Evolutionary conservation across 352 stramenopile genomes (phyloP).

Genomic region (Phytophthora foliorum): DNA sequence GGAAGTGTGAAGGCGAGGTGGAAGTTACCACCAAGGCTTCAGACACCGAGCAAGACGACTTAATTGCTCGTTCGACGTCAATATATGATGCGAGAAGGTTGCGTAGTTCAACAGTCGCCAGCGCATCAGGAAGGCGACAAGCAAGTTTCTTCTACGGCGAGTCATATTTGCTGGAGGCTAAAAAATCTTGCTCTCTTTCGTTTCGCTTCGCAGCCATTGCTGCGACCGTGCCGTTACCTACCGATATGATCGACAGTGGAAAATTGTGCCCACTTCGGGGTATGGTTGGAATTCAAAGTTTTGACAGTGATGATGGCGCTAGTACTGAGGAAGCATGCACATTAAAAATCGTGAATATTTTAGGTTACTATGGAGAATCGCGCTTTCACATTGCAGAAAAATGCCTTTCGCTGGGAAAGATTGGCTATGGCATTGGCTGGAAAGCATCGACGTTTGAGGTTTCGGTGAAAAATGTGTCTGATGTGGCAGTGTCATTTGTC

Average conservation of each 20-base stretch:
- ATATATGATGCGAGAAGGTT: constrained; percentile 43
- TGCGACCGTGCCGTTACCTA: constrained; percentile 52
- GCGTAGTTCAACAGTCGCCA: constrained; percentile 2
- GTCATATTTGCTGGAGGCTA: constrained; percentile 52
- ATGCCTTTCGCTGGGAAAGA: constrained; percentile 76
- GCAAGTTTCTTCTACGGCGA: constrained; percentile 64
- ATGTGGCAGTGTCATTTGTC: constrained; percentile 67
- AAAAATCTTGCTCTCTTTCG: constrained; percentile 57
- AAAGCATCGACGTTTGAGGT: constrained; percentile 76
- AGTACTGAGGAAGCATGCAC: constrained; percentile 60
- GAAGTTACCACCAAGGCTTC: constrained; percentile 10
- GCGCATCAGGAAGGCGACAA: constrained; percentile 9
- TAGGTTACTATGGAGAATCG: constrained; percentile 73
- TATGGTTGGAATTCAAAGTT: constrained; percentile 83
- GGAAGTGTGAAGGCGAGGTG: constrained; percentile 33
- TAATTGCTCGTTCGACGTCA: constrained; percentile 43
- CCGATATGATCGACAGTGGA: constrained; percentile 68
- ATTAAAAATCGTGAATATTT: constrained; percentile 69
- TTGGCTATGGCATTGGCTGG: constrained; percentile 85
- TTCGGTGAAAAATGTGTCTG: constrained; percentile 73
- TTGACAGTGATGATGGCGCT: constrained; percentile 33
- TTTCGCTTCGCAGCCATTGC: constrained; percentile 83
- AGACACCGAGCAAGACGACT: constrained; percentile 12
- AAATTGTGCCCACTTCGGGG: constrained; percentile 67
- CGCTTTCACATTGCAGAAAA: constrained; percentile 64